Percentiles rank a stretch among this genome's conserved stretches.
These are phyloP conservation scores for Pseudoperonospora humuli DNA, from an alignment of 352 stramenopile species.

Conservation along the genomic window DNA sequence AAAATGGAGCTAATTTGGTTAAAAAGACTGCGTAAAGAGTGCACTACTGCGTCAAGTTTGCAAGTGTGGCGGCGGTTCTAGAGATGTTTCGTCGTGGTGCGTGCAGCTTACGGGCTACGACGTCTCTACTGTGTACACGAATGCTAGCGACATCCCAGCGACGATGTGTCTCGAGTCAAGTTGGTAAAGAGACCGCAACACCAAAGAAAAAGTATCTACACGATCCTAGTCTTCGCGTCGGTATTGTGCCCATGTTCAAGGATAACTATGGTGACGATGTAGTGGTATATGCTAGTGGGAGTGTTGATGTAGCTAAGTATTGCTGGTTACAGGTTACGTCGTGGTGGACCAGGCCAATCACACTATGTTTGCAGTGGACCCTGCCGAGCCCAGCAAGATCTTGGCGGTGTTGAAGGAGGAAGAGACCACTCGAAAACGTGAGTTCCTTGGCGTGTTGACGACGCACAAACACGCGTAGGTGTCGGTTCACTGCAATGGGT, in stretches of 20 bases:
- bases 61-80: too few relatives aligned
- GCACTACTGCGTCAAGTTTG: too few relatives aligned
- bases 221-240: constrained; percentile 73
- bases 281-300: background rate
- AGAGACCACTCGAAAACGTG: constrained; percentile 46
- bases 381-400: constrained; percentile 56
- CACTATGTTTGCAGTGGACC: constrained; percentile 77
- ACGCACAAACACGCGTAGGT: constrained; percentile 89
- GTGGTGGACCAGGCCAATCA: constrained; percentile 78
- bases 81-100: background rate
- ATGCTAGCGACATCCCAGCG: background rate
- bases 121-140: background rate
- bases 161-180: constrained; percentile 3
- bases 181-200: background rate
- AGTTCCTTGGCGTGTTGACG: constrained; percentile 85
- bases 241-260: constrained; percentile 74
- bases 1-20: too few relatives aligned
- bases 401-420: constrained; percentile 64
- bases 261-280: constrained; percentile 66
- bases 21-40: too few relatives aligned
- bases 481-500: background rate
- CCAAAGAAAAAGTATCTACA: constrained; percentile 53
- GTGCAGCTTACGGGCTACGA: background rate
- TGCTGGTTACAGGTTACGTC: constrained; percentile 40
- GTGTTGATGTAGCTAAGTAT: background rate